Evolutionary conservation across 352 stramenopile genomes (phyloP).

Genomic region (Phytophthora fragariaefolia): DNA sequence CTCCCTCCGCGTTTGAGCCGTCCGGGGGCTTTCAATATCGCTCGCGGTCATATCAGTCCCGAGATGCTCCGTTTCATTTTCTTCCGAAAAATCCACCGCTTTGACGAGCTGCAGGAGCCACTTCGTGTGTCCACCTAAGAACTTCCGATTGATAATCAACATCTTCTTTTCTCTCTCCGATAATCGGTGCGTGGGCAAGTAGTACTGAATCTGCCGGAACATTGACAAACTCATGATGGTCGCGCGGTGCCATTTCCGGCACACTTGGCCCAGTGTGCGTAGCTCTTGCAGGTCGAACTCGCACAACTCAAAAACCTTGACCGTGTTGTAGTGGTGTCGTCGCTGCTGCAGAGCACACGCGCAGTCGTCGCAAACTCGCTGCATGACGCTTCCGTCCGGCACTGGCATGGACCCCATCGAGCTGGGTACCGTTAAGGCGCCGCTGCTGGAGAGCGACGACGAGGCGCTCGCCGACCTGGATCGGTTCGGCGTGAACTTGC

Average conservation of each 20-base stretch:
- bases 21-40: constrained; percentile 25
- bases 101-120: constrained; percentile 89
- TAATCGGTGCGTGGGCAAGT: constrained; percentile 77
- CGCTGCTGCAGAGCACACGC: constrained; percentile 80
- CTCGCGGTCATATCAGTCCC: constrained; percentile 27
- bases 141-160: constrained; percentile 82
- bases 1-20: constrained; percentile 15
- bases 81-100: constrained; percentile 74
- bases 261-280: constrained; percentile 77
- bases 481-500: constrained; percentile 75
- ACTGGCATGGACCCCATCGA: constrained; percentile 53
- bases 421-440: constrained; percentile 33
- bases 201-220: constrained; percentile 91
- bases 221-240: constrained; percentile 91
- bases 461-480: constrained; percentile 36
- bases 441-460: constrained; percentile 33
- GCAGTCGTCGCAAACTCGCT: constrained; percentile 87
- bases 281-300: constrained; percentile 81
- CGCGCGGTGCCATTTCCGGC: constrained; percentile 86
- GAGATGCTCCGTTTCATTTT: constrained; percentile 51
- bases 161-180: constrained; percentile 77
- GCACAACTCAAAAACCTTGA: constrained; percentile 87
- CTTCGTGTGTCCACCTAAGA: constrained; percentile 80
- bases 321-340: constrained; percentile 87
- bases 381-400: constrained; percentile 72